Conservation (phyloP, 345 rosid genomes). For the Linum trigynum region DNA sequence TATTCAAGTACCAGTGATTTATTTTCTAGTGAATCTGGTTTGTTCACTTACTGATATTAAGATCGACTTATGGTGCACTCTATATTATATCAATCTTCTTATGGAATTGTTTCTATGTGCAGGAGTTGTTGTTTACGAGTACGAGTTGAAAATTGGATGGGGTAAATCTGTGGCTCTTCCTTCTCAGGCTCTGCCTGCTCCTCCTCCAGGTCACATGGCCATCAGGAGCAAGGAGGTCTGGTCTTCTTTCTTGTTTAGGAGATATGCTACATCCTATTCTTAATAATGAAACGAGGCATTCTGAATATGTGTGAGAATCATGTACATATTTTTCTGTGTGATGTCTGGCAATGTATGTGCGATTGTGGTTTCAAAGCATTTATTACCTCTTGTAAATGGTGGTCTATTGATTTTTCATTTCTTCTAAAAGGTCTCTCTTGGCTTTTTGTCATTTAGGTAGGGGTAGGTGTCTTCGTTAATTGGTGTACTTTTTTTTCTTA, state of each 20-base stretch:
- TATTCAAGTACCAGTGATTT: neutral
- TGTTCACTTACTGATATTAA: neutral
- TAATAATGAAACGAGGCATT: neutral
- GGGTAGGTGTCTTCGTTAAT: conserved; percentile 1
- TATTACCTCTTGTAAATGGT: conserved; percentile 1
- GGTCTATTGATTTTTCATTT: neutral
- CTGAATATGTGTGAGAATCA: neutral
- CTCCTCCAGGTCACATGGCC: conserved; percentile 99
- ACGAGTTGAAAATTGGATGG: conserved; percentile 97
- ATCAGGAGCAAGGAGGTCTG: conserved; percentile 96
- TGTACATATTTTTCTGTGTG: neutral
- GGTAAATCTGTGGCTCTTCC: conserved; percentile 99
- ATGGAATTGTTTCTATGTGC: conserved; percentile 1
- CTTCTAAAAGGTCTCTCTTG: neutral
- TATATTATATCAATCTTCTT: neutral
- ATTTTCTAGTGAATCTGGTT: no score
- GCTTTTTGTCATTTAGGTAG: conserved; percentile 7
- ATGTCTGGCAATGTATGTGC: neutral
- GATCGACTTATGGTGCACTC: neutral
- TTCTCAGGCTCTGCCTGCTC: conserved; percentile 97
- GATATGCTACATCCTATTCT: neutral
- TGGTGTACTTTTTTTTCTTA: no score
- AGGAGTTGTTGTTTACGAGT: conserved; percentile 93
- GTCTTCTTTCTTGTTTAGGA: conserved; percentile 9
- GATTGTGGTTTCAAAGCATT: neutral